Evolutionary conservation across 1,284 basidiomycete species (phyloP), one percentile per base, ranked within the genome.

Genomic region (Stygiomarasmius scandens): DNA sequence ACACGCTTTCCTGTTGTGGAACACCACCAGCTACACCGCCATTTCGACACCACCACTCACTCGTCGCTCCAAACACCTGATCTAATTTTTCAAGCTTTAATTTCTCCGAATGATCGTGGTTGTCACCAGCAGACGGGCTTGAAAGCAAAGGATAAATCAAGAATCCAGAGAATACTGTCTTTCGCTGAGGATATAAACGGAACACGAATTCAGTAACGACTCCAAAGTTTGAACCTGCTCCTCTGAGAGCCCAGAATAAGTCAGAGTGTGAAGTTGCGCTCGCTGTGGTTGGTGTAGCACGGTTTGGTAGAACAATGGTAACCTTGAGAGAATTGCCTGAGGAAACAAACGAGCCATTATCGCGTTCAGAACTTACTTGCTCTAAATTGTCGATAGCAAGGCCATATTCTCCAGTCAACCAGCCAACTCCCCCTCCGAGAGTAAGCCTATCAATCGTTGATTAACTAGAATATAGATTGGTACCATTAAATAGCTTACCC

Each of bases 181-280:
- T 61, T 3, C 74, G 69, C 67, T 86, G 81, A 22, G 75, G 72
- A 67, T 84, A 74, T 16, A 85, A 68, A 44, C 66, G 67, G 57
- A 81, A 73, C 0, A 81, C 78, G 57, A 86, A 84, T 49, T 79
- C 72, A 3, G 81, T 83, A n/a, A 80, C 77, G n/a, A 84, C 74
- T 12, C 85, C 85, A 64, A 85, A 85, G 64, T 84, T 86, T 53
- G 69, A 74, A 9, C 85, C 85, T 12, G 77, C 83, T 4, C 84
- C 84, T n/a, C 85, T 73, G 25, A 87, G 75, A 4, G 69, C 85
- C 68, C 81, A 87, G 66, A 84, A 86, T 1, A 87, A 70, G 62
- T 87, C 84, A n/a, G 54, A 29, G 24, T 61, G 38, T 34, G 8
- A 8, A 14, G 8, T 34, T 8, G 32, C 12, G 10, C 32, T 34